Conservation (phyloP, 2,329 filamentous ascomycete species). For the Epichloe typhina region DNA sequence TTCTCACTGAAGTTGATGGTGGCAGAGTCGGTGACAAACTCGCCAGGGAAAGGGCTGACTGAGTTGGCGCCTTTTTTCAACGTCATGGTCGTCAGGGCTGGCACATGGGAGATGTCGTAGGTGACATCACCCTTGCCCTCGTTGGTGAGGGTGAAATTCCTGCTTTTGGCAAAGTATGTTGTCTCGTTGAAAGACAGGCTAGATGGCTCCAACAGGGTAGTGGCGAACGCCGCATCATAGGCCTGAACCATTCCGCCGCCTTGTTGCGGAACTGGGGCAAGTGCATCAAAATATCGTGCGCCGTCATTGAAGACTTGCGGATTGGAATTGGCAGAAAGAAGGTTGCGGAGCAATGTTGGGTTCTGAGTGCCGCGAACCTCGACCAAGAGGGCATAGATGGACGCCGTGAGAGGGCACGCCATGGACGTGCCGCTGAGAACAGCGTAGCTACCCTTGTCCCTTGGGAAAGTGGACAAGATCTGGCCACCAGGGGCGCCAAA, state of each 20-base stretch:
- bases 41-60: slow-evolving; percentile 26
- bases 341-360: slow-evolving; percentile 28
- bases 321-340: slow-evolving; percentile 27
- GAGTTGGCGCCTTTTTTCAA: slow-evolving; percentile 16
- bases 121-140: slow-evolving; percentile 31
- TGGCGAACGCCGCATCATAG: slow-evolving; percentile 40
- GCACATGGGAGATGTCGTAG: slow-evolving; percentile 34
- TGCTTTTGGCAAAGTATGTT: slow-evolving; percentile 13
- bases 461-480: slow-evolving; percentile 33
- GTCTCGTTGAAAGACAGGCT: slow-evolving; percentile 48
- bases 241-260: slow-evolving; percentile 33
- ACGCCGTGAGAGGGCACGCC: slow-evolving; percentile 30
- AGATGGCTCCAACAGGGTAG: slow-evolving; percentile 34
- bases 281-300: slow-evolving; percentile 14
- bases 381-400: slow-evolving; percentile 24
- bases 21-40: slow-evolving; percentile 24
- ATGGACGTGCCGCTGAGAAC: slow-evolving; percentile 34
- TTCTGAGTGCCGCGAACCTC: slow-evolving; percentile 30
- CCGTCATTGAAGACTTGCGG: slow-evolving; percentile 30
- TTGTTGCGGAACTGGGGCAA: slow-evolving; percentile 41
- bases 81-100: slow-evolving; percentile 38
- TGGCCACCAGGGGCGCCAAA: slow-evolving; percentile 25
- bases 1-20: slow-evolving; percentile 5
- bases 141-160: slow-evolving; percentile 39
- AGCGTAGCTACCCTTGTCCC: slow-evolving; percentile 22